Conservation (phyloP, 345 rosid species). For the Streptanthus diversifolius region DNA sequence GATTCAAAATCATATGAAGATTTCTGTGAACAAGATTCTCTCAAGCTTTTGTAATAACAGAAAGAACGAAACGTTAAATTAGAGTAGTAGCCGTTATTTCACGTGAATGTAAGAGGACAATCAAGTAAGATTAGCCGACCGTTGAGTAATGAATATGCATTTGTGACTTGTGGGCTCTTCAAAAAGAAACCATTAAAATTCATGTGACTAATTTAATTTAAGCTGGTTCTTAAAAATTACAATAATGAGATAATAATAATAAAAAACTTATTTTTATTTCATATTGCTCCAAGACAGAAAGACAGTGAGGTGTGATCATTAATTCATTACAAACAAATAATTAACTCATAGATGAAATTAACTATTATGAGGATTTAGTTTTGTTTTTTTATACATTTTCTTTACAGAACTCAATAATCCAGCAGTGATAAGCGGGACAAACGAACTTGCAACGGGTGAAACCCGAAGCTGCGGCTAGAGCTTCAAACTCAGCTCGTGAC, state of each 20-base stretch:
- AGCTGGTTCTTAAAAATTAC: background rate
- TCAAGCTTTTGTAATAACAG: constrained; percentile 2
- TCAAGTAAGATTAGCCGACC: background rate
- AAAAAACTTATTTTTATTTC: background rate
- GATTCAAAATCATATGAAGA: background rate
- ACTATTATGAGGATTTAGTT: background rate
- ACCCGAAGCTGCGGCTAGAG: constrained; percentile 40
- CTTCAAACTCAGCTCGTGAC: constrained; percentile 40
- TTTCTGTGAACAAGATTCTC: constrained; percentile 24
- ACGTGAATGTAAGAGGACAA: constrained; percentile 8
- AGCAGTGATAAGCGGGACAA: constrained; percentile 22
- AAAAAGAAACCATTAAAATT: background rate
- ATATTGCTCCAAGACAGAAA: constrained; percentile 1
- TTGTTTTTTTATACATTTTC: background rate
- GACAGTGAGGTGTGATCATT: background rate
- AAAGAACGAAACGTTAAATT: background rate
- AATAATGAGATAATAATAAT: background rate
- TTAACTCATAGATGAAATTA: background rate
- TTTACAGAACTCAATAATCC: constrained; percentile 30
- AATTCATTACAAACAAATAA: background rate
- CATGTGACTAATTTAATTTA: background rate
- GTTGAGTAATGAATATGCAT: constrained; percentile 21
- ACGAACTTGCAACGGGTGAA: constrained; percentile 33
- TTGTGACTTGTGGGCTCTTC: constrained; percentile 2
- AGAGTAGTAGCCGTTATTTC: constrained; percentile 23